Evolutionary conservation across 2,329 filamentous ascomycete species (phyloP).

Genomic region (Chrysoporthe austroafricana): DNA sequence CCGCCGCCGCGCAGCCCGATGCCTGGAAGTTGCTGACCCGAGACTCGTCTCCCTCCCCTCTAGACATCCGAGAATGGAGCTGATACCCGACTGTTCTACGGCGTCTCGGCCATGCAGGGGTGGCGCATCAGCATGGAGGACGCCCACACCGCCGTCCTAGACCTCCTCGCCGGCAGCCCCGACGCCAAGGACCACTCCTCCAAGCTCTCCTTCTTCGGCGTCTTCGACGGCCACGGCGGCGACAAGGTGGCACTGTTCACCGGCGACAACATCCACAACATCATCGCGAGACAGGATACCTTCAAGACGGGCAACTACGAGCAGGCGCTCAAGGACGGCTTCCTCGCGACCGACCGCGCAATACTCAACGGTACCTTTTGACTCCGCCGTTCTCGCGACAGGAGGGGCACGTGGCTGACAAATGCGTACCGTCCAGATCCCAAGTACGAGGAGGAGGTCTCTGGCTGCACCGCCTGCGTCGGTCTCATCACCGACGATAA

Average conservation of each 20-base stretch:
- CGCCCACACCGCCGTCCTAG: constrained; percentile 85
- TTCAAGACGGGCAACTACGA: constrained; percentile 92
- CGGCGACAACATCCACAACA: constrained; percentile 90
- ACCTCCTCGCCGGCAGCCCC: constrained; percentile 67
- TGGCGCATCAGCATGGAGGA: constrained; percentile 99
- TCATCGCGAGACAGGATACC: constrained; percentile 90
- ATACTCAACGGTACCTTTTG: constrained; percentile 81
- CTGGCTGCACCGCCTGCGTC: constrained; percentile 94
- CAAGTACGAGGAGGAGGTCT: constrained; percentile 96
- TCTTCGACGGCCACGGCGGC: constrained; percentile 96
- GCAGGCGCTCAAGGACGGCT: constrained; percentile 95
- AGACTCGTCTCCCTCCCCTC: constrained; percentile 27
- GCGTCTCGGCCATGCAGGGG: constrained; percentile 98
- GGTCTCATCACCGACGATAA: constrained; percentile 87
- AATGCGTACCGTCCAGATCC: constrained; percentile 67
- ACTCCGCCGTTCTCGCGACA: not conserved
- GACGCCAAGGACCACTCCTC: constrained; percentile 68
- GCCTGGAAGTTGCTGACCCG: constrained; percentile 35
- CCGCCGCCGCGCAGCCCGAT: not conserved
- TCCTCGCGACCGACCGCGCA: constrained; percentile 92
- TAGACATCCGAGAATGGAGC: constrained; percentile 87
- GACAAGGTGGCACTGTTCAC: constrained; percentile 95
- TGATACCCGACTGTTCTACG: constrained; percentile 91
- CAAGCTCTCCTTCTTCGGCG: constrained; percentile 92
- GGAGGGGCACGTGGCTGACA: constrained; percentile 23